A percentile compares a stretch with the other conserved stretches of the same genome.
Conservation (phyloP, 1,284 basidiomycete species). For the Flammula alnicola region DNA sequence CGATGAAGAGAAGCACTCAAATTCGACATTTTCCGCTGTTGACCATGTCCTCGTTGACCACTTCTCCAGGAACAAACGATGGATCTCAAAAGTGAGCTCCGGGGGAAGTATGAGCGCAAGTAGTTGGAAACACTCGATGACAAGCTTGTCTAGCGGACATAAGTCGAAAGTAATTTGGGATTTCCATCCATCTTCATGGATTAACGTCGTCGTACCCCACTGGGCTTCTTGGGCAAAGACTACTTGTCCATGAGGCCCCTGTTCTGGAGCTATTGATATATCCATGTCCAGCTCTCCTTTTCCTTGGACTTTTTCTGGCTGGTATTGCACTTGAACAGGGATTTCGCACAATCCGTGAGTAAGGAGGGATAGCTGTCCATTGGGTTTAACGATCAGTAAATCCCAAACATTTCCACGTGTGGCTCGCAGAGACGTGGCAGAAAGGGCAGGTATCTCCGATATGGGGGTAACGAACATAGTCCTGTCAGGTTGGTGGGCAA, state of each 20-base stretch:
- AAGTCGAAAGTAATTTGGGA: slow-evolving; percentile 54
- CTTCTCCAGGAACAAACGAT: slow-evolving; percentile 56
- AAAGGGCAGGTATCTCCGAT: slow-evolving; percentile 49
- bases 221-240: slow-evolving; percentile 45
- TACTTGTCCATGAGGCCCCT: slow-evolving; percentile 34
- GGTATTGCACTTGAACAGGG: slow-evolving; percentile 34
- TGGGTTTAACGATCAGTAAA: slow-evolving; percentile 63
- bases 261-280: slow-evolving; percentile 5
- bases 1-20: slow-evolving; percentile 56
- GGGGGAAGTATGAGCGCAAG: slow-evolving; percentile 64
- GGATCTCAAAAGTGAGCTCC: slow-evolving; percentile 59
- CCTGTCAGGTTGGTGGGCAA: slow-evolving; percentile 44
- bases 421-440: slow-evolving; percentile 61
- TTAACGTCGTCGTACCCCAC: slow-evolving; percentile 49
- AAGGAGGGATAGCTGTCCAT: slow-evolving; percentile 55
- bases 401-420: slow-evolving; percentile 71
- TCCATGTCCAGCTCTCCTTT: slow-evolving; percentile 29
- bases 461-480: slow-evolving; percentile 46
- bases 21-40: slow-evolving; percentile 53
- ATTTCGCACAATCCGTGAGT: slow-evolving; percentile 65
- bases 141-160: slow-evolving; percentile 54
- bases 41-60: slow-evolving; percentile 55
- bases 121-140: slow-evolving; percentile 61
- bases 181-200: slow-evolving; percentile 52
- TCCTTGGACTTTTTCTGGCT: slow-evolving; percentile 6